Conservation (phyloP, 305 asterid genomes). For the Lippia alba region DNA sequence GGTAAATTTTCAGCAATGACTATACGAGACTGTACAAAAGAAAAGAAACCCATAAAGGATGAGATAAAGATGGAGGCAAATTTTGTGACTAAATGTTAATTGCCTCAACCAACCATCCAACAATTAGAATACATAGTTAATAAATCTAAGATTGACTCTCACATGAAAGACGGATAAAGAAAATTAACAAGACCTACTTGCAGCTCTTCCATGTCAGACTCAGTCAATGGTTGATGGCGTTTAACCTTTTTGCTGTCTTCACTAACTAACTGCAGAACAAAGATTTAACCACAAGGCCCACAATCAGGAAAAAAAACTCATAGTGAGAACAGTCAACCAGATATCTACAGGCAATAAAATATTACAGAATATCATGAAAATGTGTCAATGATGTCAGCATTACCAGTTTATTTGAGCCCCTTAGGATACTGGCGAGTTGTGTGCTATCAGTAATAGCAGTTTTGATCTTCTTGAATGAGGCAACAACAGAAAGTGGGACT, state of each 20-base stretch:
- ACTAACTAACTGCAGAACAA: constrained; percentile 68
- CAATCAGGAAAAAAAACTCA: constrained; percentile 12
- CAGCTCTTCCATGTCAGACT: constrained; percentile 80
- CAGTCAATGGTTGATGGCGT: constrained; percentile 71
- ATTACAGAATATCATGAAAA: background rate
- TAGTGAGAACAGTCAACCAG: constrained; percentile 12
- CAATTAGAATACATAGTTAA: background rate
- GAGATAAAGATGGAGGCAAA: constrained; percentile 10
- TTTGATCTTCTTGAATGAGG: constrained; percentile 89
- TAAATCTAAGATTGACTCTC: constrained; percentile 13
- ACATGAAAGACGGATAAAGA: constrained; percentile 9
- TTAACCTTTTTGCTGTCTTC: constrained; percentile 87
- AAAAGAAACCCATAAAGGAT: constrained; percentile 21
- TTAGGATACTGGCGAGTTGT: constrained; percentile 73
- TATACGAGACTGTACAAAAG: constrained; percentile 64
- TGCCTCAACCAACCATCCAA: background rate
- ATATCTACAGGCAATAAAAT: constrained; percentile 5
- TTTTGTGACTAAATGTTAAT: background rate
- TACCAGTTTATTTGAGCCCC: constrained; percentile 77
- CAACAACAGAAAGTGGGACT: constrained; percentile 88
- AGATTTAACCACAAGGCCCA: constrained; percentile 28
- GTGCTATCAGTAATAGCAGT: constrained; percentile 55
- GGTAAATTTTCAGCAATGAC: constrained; percentile 89
- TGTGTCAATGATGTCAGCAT: constrained; percentile 26
- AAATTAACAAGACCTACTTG: constrained; percentile 55